Conservation (phyloP, 2,329 filamentous ascomycete genomes). For the Helotiales sp. region DNA sequence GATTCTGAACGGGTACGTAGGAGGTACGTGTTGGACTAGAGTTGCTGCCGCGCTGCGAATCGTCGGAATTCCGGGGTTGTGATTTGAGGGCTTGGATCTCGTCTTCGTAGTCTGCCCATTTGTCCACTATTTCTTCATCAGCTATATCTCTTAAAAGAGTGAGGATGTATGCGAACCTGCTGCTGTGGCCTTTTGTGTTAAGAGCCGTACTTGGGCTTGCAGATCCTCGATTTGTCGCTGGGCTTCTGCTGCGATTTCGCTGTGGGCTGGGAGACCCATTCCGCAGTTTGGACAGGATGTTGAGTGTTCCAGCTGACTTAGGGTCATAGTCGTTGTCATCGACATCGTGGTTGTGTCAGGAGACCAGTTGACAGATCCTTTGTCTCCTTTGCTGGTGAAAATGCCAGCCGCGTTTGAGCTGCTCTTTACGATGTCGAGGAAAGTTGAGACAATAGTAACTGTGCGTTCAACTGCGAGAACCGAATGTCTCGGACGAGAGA, state of each 20-base stretch:
- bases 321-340: conserved; percentile 33
- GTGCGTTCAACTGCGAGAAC: neutral
- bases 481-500: neutral
- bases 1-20: conserved; percentile 34
- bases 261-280: conserved; percentile 26
- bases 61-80: conserved; percentile 21
- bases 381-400: neutral
- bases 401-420: neutral
- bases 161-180: conserved; percentile 44
- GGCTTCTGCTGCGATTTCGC: conserved; percentile 38
- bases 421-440: neutral
- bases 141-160: neutral
- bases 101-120: conserved; percentile 79
- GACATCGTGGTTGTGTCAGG: conserved; percentile 28
- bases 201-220: conserved; percentile 66
- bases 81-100: conserved; percentile 62
- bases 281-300: conserved; percentile 35
- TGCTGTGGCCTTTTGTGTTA: conserved; percentile 70
- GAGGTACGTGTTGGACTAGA: conserved; percentile 27
- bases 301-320: conserved; percentile 12
- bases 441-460: neutral
- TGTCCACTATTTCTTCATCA: conserved; percentile 50
- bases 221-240: conserved; percentile 67
- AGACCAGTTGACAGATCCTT: conserved; percentile 1
- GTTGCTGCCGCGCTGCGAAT: conserved; percentile 14